Evolutionary conservation across 106 monocot species (phyloP), one percentile per base, ranked within the genome.

Genomic region (Dioscorea dumetorum): DNA sequence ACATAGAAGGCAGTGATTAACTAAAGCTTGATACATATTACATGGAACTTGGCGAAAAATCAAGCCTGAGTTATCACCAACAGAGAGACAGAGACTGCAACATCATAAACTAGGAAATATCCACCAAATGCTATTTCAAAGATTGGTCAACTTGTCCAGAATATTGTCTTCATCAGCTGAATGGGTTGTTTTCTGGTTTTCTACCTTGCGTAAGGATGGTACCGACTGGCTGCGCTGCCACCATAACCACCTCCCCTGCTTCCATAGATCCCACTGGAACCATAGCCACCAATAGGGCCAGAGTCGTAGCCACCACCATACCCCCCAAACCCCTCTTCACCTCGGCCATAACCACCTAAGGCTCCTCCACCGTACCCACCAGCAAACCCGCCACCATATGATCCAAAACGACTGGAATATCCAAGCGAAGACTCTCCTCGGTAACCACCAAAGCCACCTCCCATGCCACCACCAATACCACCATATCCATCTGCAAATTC

Each of bases 171-270:
- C 41, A 41, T 41, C 41, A 41, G 41, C 10, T 41, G 41, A 28
- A 41, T 41, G 0, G 41, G 41, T 6, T 41, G 41, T 41, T 41
- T 41, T 41, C 28, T 41, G 41, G 41, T 64, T 54, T 70, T 56
- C 76, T 90, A 94, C 61, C 94, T 79, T 53, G 69, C 79, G 78
- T 94, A 94, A 22, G 94, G 94, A 70, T 94, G 89, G 63, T 94
- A 90, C 41, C 94, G 79, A 50, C 77, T 80, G 28, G 28, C 41
- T 8, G 41, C 10, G 32, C 74, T 49, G 51, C 81, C 76, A 71
- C 83, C 79, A 72, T 75, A 78, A 41, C 41, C 41, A 22, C 80
- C 82, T 74, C 80, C 85, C 41, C 95, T 87, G 83, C 78, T 69
- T 51, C 87, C 85, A 82, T 89, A 89, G 3, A 76, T 73, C 24